These are phyloP conservation scores for Zalaria sp. DNA, from an alignment of 2,329 filamentous ascomycete species.

Conservation along the genomic window DNA sequence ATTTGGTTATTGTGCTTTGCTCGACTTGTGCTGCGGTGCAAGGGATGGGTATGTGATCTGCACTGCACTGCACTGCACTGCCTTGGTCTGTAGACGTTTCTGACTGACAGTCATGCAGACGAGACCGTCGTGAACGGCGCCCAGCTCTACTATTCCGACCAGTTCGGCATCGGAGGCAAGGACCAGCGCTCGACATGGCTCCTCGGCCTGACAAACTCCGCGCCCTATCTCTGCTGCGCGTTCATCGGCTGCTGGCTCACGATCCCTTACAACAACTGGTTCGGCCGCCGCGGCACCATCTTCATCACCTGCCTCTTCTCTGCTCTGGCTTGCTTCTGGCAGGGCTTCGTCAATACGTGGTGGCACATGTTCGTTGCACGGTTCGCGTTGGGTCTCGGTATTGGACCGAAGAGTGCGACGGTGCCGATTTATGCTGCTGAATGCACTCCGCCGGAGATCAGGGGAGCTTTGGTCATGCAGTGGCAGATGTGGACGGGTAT, in stretches of 20 bases:
- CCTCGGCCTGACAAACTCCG: slow-evolving; percentile 28
- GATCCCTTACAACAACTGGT: slow-evolving; percentile 53
- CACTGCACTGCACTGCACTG: background rate
- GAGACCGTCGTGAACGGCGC: slow-evolving; percentile 57
- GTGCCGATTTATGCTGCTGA: slow-evolving; percentile 29
- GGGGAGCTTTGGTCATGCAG: slow-evolving; percentile 61
- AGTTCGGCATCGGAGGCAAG: slow-evolving; percentile 34
- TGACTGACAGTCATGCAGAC: slow-evolving; percentile 1
- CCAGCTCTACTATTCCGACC: slow-evolving; percentile 47
- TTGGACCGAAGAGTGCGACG: slow-evolving; percentile 31
- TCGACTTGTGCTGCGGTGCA: slow-evolving; percentile 58
- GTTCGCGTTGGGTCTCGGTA: slow-evolving; percentile 52
- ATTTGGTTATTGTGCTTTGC: slow-evolving; percentile 43
- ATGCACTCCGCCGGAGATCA: slow-evolving; percentile 35
- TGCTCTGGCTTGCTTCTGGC: slow-evolving; percentile 41
- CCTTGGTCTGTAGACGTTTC: background rate
- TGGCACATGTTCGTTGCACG: slow-evolving; percentile 55
- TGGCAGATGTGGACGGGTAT: slow-evolving; percentile 53
- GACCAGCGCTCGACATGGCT: slow-evolving; percentile 2
- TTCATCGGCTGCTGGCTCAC: slow-evolving; percentile 34
- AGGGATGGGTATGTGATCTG: slow-evolving; percentile 38
- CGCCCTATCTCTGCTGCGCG: slow-evolving; percentile 30
- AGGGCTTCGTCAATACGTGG: slow-evolving; percentile 58
- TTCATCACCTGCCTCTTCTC: slow-evolving; percentile 59
- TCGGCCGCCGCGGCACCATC: slow-evolving; percentile 61